Evolutionary conservation across 768 basidiomycete species (phyloP).

Genomic region (Leccinum disarticulatum): DNA sequence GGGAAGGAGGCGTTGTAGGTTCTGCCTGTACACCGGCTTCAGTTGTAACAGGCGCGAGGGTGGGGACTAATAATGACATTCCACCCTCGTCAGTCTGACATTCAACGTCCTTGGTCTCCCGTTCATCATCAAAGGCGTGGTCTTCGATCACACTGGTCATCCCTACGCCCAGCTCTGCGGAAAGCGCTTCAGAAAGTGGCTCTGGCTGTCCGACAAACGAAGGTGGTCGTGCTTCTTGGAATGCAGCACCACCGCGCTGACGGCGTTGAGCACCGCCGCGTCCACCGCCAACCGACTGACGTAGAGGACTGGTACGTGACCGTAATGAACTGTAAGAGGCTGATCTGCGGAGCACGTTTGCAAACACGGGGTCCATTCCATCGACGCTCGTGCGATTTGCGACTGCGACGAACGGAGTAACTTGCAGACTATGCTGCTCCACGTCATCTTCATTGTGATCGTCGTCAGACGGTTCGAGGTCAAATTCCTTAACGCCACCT

Average conservation of each 20-base stretch:
- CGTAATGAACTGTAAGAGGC: slow-evolving; percentile 41
- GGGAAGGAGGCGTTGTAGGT: slow-evolving; percentile 15
- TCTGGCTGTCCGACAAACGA: slow-evolving; percentile 74
- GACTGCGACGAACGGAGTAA: slow-evolving; percentile 38
- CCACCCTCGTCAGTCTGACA: slow-evolving; percentile 62
- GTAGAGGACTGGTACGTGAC: slow-evolving; percentile 58
- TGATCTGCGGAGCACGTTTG: slow-evolving; percentile 68
- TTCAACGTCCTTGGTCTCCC: slow-evolving; percentile 57
- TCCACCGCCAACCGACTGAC: slow-evolving; percentile 51
- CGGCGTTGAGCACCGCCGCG: slow-evolving; percentile 55
- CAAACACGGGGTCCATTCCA: slow-evolving; percentile 86
- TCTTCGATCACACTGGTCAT: slow-evolving; percentile 43
- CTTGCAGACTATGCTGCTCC: slow-evolving; percentile 26
- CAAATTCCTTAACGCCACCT: slow-evolving; percentile 17
- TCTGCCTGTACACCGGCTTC: slow-evolving; percentile 46
- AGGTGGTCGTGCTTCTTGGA: slow-evolving; percentile 66
- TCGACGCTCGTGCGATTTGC: slow-evolving; percentile 75
- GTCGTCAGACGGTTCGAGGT: slow-evolving; percentile 26
- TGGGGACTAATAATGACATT: slow-evolving; percentile 29
- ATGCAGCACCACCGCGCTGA: slow-evolving; percentile 64
- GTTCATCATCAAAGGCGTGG: slow-evolving; percentile 41
- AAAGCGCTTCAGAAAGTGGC: slow-evolving; percentile 68
- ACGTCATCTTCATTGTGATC: slow-evolving; percentile 27
- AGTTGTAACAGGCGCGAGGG: slow-evolving; percentile 29
- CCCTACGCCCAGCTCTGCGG: slow-evolving; percentile 58